phyloP scores from a whole-genome alignment of 2,329 filamentous ascomycete species.

The Fusarium haematococcum region DNA sequence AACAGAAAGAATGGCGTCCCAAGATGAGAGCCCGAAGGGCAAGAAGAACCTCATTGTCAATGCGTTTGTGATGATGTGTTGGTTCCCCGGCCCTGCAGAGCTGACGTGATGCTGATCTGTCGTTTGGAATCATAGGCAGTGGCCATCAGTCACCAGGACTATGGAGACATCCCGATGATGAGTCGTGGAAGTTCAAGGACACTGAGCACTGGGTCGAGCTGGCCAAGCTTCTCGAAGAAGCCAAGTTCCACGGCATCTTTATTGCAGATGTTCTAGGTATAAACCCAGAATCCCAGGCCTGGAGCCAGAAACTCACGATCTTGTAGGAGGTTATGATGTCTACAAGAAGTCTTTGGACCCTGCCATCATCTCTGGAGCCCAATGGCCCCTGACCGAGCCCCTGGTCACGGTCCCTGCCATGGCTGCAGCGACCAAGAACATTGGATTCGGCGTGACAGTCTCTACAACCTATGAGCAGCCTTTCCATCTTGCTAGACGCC shows the following conservation, averaged over 20 bases:
- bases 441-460: slow-evolving; percentile 77
- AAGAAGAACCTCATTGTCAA: slow-evolving; percentile 58
- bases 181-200: slow-evolving; percentile 71
- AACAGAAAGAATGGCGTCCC: slow-evolving; percentile 29
- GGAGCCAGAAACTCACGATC: neutral
- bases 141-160: slow-evolving; percentile 61
- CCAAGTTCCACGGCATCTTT: slow-evolving; percentile 75
- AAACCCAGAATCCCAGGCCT: neutral
- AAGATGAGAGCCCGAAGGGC: slow-evolving; percentile 17
- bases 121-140: slow-evolving; percentile 43
- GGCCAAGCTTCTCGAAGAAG: slow-evolving; percentile 69
- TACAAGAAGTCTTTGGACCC: slow-evolving; percentile 72
- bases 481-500: slow-evolving; percentile 73
- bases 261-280: slow-evolving; percentile 73
- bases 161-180: slow-evolving; percentile 73
- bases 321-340: slow-evolving; percentile 73
- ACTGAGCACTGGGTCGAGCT: slow-evolving; percentile 71
- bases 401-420: slow-evolving; percentile 74
- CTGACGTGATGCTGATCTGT: slow-evolving; percentile 14
- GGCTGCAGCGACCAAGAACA: slow-evolving; percentile 75
- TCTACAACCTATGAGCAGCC: slow-evolving; percentile 79
- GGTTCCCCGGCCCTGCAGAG: neutral
- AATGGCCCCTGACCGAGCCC: slow-evolving; percentile 79
- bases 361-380: slow-evolving; percentile 71
- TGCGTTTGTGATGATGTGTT: slow-evolving; percentile 57